A percentile compares a stretch with the other conserved stretches of the same genome.
phyloP scores from a whole-genome alignment of 495 filamentous ascomycete species.

The Poronia punctata region DNA sequence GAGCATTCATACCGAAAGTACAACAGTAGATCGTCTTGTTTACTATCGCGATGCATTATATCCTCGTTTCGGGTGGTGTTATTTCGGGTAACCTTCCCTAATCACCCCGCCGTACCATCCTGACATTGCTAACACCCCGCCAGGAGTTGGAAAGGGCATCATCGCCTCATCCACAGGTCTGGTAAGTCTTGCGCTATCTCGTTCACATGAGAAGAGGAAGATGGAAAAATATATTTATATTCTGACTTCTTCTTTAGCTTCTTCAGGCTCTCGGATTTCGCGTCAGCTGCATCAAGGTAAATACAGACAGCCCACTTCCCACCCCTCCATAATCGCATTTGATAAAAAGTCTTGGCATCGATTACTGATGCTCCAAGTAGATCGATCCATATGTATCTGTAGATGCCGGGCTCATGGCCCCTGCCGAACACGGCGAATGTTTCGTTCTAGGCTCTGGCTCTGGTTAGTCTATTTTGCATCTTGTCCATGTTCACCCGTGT shows the following conservation, averaged over 20 bases:
- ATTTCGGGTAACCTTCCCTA: conserved; percentile 23
- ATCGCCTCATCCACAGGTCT: conserved; percentile 17
- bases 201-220: background rate
- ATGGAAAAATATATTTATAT: background rate
- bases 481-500: conserved; percentile 5
- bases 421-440: conserved; percentile 51
- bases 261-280: conserved; percentile 18
- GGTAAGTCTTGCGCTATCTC: conserved; percentile 11
- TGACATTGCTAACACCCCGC: conserved; percentile 14
- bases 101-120: conserved; percentile 1
- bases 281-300: conserved; percentile 14
- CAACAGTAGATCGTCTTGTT: conserved; percentile 11
- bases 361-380: conserved; percentile 33
- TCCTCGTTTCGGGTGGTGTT: conserved; percentile 71
- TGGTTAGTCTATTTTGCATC: conserved; percentile 3
- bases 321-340: conserved; percentile 19
- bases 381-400: conserved; percentile 83
- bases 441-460: conserved; percentile 30
- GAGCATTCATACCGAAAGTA: background rate
- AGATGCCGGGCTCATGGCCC: conserved; percentile 67
- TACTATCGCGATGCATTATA: conserved; percentile 66
- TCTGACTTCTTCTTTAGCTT: conserved; percentile 9
- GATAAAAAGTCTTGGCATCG: background rate
- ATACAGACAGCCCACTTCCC: conserved; percentile 5
- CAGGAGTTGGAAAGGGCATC: conserved; percentile 27